These are phyloP conservation scores for Dichotomopilus funicola DNA, from an alignment of 2,329 filamentous ascomycete species.

Conservation along the genomic window DNA sequence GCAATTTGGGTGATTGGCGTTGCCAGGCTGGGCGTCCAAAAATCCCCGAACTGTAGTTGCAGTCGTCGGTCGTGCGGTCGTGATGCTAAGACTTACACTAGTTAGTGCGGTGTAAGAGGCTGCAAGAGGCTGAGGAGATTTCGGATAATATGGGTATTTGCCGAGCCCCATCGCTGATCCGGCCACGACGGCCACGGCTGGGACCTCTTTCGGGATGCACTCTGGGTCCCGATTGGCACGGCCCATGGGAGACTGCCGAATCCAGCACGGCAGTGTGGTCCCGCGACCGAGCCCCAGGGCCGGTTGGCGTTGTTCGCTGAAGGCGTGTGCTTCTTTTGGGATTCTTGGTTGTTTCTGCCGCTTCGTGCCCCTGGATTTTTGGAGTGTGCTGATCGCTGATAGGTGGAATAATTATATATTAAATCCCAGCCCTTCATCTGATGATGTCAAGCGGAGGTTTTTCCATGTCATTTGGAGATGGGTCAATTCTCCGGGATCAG, in stretches of 20 bases:
- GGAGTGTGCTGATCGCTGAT: background rate
- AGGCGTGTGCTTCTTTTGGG: constrained; percentile 5
- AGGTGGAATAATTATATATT: constrained; percentile 8
- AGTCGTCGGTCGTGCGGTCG: no score
- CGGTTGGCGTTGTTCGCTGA: background rate
- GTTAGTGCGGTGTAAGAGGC: no score
- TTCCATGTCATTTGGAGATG: no score
- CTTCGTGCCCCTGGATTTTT: background rate
- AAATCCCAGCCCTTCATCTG: background rate
- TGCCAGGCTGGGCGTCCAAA: background rate
- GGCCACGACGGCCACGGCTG: constrained; percentile 8
- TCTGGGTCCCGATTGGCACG: constrained; percentile 17
- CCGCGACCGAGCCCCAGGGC: constrained; percentile 5
- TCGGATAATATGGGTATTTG: constrained; percentile 27
- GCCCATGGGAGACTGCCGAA: constrained; percentile 19
- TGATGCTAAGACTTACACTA: no score
- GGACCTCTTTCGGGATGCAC: constrained; percentile 11
- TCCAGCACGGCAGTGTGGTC: constrained; percentile 17
- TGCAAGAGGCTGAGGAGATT: constrained; percentile 13
- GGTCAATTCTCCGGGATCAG: no score
- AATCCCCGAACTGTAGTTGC: background rate
- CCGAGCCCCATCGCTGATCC: constrained; percentile 15
- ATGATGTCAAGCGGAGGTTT: background rate
- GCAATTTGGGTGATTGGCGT: constrained; percentile 23
- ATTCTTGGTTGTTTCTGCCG: background rate